phyloP scores from a whole-genome alignment of 1,284 basidiomycete genomes.

The Cutaneotrichosporon spelunceum region DNA sequence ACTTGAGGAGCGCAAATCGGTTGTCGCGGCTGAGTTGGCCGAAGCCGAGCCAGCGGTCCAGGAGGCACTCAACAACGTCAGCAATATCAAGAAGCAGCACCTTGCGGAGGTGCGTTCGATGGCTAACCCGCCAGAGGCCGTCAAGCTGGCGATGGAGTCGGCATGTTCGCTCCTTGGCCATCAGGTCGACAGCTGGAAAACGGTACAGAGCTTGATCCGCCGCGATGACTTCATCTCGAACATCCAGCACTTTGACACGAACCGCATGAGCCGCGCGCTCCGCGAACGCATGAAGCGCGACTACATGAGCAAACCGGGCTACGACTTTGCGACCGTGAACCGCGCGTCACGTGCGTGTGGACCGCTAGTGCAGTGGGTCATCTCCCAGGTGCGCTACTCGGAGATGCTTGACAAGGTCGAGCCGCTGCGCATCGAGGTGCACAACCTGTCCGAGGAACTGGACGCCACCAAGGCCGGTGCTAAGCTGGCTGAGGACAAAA shows the following conservation, averaged over 20 bases:
- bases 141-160: constrained; percentile 98
- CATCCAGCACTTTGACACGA: constrained; percentile 97
- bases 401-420: constrained; percentile 98
- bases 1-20: constrained; percentile 79
- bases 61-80: constrained; percentile 91
- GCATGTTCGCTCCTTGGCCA: constrained; percentile 97
- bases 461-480: constrained; percentile 92
- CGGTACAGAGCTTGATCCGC: constrained; percentile 93
- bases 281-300: constrained; percentile 92
- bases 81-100: constrained; percentile 95
- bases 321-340: constrained; percentile 94
- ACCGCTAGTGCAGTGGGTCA: constrained; percentile 95
- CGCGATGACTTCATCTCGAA: constrained; percentile 95
- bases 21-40: constrained; percentile 93
- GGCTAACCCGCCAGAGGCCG: constrained; percentile 97
- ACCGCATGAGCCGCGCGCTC: constrained; percentile 82
- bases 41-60: constrained; percentile 96
- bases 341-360: constrained; percentile 96
- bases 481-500: constrained; percentile 81
- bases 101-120: constrained; percentile 96
- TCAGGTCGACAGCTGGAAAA: constrained; percentile 89
- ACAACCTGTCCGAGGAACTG: constrained; percentile 86
- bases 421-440: constrained; percentile 91
- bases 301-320: constrained; percentile 84
- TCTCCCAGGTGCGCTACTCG: constrained; percentile 95